Conservation (phyloP, 2,329 filamentous ascomycete species). For the Scedosporium apiospermum region DNA sequence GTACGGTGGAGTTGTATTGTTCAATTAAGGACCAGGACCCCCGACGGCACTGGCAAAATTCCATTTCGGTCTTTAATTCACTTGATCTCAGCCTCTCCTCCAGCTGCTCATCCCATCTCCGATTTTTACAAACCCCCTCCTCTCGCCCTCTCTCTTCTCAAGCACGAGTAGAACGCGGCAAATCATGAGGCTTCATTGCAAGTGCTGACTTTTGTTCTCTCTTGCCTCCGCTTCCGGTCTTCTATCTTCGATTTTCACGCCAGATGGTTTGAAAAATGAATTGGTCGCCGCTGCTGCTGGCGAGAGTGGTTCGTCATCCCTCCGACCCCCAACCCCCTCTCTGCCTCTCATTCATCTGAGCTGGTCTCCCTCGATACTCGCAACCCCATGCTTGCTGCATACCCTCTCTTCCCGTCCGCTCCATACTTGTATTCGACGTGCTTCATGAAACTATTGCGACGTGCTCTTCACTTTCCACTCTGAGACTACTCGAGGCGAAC, state of each 20-base stretch:
- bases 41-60: not conserved
- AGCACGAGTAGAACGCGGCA: not conserved
- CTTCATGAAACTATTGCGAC: too few relatives aligned
- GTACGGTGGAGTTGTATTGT: too few relatives aligned
- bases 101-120: not conserved
- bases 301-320: not conserved
- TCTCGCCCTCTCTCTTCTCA: not conserved
- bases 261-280: conserved; percentile 3
- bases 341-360: not conserved
- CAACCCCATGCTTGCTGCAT: not conserved
- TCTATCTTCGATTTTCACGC: not conserved
- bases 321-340: not conserved
- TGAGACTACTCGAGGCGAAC: too few relatives aligned
- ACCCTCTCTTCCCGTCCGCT: not conserved
- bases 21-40: not conserved
- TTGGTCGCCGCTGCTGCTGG: conserved; percentile 1
- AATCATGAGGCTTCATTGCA: not conserved
- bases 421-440: too few relatives aligned
- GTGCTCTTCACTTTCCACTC: too few relatives aligned
- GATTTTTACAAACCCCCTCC: not conserved
- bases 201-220: not conserved
- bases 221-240: not conserved
- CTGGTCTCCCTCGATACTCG: not conserved
- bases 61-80: not conserved
- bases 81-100: not conserved